Conservation (phyloP, 2,329 filamentous ascomycete genomes). For the Aspergillus piperis region DNA sequence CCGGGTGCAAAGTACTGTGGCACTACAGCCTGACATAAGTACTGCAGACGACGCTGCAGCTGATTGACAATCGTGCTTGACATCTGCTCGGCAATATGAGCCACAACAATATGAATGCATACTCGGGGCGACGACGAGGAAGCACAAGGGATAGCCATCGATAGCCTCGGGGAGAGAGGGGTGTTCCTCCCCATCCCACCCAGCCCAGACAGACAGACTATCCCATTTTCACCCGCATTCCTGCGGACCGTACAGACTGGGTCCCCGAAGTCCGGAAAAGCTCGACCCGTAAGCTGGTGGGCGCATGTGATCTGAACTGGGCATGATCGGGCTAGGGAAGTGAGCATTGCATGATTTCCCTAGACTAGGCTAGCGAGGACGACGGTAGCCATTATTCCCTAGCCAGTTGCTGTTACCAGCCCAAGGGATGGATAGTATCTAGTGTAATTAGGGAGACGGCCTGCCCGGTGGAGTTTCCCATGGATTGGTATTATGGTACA, state of each 20-base stretch:
- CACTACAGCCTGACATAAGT: not conserved
- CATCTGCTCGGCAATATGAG: not conserved
- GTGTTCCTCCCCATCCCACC: no score
- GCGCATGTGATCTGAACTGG: conserved; percentile 11
- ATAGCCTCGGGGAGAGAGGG: not conserved
- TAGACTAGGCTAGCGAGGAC: no score
- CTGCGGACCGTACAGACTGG: conserved; percentile 4
- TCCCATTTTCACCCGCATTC: conserved; percentile 1
- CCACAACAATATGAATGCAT: not conserved
- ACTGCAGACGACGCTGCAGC: not conserved
- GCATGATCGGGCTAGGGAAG: not conserved
- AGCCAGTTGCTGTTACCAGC: no score
- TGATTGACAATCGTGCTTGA: not conserved
- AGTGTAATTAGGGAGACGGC: no score
- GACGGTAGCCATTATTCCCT: no score
- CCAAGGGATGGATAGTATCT: no score
- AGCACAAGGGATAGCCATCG: not conserved
- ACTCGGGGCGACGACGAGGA: not conserved
- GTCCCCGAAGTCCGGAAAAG: conserved; percentile 9
- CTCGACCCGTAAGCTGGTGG: conserved; percentile 6
- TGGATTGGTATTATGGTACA: no score
- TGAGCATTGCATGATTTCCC: conserved; percentile 1
- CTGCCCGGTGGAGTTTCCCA: no score
- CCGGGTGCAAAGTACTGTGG: not conserved
- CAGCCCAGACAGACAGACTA: not conserved